Evolutionary conservation across 352 stramenopile genomes (phyloP).

Genomic region (Phytophthora pisi): DNA sequence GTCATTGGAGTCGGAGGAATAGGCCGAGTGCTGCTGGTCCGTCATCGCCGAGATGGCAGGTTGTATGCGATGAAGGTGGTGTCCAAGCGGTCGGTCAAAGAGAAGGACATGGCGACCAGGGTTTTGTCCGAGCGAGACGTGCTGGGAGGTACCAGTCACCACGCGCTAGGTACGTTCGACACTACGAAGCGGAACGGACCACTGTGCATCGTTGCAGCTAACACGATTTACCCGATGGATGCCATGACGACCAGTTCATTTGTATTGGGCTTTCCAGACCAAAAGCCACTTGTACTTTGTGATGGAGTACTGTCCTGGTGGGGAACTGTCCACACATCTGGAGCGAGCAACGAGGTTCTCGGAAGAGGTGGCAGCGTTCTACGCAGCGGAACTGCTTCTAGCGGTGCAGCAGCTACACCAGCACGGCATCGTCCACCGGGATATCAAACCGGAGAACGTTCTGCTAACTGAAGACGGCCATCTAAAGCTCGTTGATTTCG

Average conservation of each 20-base stretch:
- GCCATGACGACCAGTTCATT: constrained; percentile 44
- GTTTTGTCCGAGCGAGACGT: constrained; percentile 81
- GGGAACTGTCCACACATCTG: constrained; percentile 67
- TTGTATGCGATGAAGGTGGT: constrained; percentile 88
- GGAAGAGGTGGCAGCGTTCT: constrained; percentile 68
- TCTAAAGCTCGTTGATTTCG: constrained; percentile 85
- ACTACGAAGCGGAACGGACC: background rate
- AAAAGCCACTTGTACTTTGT: constrained; percentile 68
- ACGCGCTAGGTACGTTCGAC: constrained; percentile 40
- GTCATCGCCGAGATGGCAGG: constrained; percentile 49
- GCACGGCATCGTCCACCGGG: constrained; percentile 83
- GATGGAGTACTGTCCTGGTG: constrained; percentile 84
- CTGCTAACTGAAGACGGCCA: constrained; percentile 69
- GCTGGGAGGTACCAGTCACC: constrained; percentile 71
- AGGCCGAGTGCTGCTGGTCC: constrained; percentile 82
- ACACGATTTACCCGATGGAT: background rate
- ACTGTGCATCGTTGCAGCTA: background rate
- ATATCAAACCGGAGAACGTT: constrained; percentile 85
- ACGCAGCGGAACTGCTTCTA: constrained; percentile 72
- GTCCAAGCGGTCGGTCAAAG: constrained; percentile 54
- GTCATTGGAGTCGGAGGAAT: constrained; percentile 90
- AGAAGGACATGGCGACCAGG: constrained; percentile 60
- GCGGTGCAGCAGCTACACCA: constrained; percentile 85
- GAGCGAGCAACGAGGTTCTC: constrained; percentile 53
- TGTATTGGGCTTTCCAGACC: constrained; percentile 84